Percentiles rank a stretch among this genome's conserved stretches.
Evolutionary conservation across 768 basidiomycete species (phyloP).

Genomic region (Pleurotus tuber-regium): DNA sequence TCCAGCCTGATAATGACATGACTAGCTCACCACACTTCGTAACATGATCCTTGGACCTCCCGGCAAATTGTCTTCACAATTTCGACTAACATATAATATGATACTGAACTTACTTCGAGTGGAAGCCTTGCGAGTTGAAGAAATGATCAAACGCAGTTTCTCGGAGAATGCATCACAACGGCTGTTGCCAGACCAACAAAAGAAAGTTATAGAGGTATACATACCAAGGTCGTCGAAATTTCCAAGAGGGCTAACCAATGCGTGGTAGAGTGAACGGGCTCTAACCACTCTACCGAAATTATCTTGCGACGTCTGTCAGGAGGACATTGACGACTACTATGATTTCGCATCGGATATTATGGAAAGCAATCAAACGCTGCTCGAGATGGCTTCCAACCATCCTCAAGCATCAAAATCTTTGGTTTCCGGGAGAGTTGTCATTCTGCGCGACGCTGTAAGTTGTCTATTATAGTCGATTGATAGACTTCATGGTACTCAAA

Average conservation of each 20-base stretch:
- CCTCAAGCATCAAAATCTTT: slow-evolving; percentile 70
- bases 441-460: slow-evolving; percentile 80
- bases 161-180: slow-evolving; percentile 96
- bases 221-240: no score
- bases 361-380: slow-evolving; percentile 56
- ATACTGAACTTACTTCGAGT: slow-evolving; percentile 95
- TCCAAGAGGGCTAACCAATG: no score
- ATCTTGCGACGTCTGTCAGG: slow-evolving; percentile 62
- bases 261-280: slow-evolving; percentile 65
- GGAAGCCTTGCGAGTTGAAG: slow-evolving; percentile 93
- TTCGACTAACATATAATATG: slow-evolving; percentile 99
- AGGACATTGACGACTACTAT: slow-evolving; percentile 77
- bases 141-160: slow-evolving; percentile 99
- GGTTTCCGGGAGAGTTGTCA: slow-evolving; percentile 71
- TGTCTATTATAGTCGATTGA: not conserved
- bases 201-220: slow-evolving; percentile 79
- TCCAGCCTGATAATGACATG: slow-evolving; percentile 5
- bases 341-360: slow-evolving; percentile 65
- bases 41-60: slow-evolving; percentile 96
- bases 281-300: slow-evolving; percentile 63
- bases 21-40: slow-evolving; percentile 67
- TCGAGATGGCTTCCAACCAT: slow-evolving; percentile 56
- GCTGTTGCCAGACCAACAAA: slow-evolving; percentile 90
- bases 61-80: slow-evolving; percentile 91
- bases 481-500: slow-evolving; percentile 1